Evolutionary conservation across 2,329 filamentous ascomycete genomes (phyloP).

Genomic region (Pyrenochaeta sp.): DNA sequence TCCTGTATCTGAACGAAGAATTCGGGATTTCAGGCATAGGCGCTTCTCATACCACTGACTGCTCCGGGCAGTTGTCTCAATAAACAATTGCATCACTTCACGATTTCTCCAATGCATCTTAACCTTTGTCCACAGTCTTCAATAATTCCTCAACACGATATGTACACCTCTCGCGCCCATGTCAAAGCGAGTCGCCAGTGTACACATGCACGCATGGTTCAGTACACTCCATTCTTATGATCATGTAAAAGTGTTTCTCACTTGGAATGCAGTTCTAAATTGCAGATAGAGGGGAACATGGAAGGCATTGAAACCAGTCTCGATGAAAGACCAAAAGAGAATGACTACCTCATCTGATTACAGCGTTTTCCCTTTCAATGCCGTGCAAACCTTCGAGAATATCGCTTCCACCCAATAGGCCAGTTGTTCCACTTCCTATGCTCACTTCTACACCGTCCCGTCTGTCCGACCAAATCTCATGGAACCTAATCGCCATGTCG

Average conservation of each 20-base stretch:
- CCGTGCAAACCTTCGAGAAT: constrained; percentile 85
- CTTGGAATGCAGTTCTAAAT: too few relatives aligned
- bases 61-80: constrained; percentile 47
- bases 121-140: background rate
- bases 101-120: constrained; percentile 8
- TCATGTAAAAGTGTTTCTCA: too few relatives aligned
- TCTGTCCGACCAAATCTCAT: constrained; percentile 86
- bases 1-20: constrained; percentile 43
- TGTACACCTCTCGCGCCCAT: too few relatives aligned
- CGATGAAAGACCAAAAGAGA: constrained; percentile 55
- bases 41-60: constrained; percentile 47
- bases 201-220: too few relatives aligned
- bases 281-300: too few relatives aligned
- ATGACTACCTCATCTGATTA: constrained; percentile 47
- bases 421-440: constrained; percentile 42
- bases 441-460: constrained; percentile 55
- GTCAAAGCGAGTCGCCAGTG: too few relatives aligned
- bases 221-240: too few relatives aligned
- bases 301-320: too few relatives aligned
- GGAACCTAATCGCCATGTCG: constrained; percentile 92
- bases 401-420: constrained; percentile 78
- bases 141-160: too few relatives aligned
- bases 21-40: constrained; percentile 46
- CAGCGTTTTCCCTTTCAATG: constrained; percentile 71
- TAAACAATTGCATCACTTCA: constrained; percentile 50